phyloP scores from a whole-genome alignment of 164 flowering plant genomes.

The Malania oleifera region DNA sequence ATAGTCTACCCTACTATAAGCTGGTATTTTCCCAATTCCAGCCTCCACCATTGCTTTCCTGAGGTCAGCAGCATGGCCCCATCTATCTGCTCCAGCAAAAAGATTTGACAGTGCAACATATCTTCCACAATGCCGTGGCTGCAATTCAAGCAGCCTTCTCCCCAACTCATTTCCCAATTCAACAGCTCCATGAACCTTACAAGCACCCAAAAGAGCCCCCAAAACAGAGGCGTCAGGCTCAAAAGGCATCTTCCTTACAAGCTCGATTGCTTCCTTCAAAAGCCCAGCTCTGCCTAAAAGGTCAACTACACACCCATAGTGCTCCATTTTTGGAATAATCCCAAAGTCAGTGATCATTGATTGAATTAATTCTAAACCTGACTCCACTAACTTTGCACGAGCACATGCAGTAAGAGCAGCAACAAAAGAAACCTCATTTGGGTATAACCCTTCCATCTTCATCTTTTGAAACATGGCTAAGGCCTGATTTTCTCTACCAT shows the following conservation, averaged over 20 bases:
- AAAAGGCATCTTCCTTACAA: constrained; percentile 58
- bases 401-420: constrained; percentile 70
- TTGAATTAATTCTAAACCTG: constrained; percentile 43
- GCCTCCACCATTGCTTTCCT: constrained; percentile 52
- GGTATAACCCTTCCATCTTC: constrained; percentile 30
- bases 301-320: constrained; percentile 81
- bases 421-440: constrained; percentile 65
- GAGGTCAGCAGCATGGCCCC: constrained; percentile 49
- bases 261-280: constrained; percentile 44
- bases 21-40: constrained; percentile 52
- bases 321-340: constrained; percentile 62
- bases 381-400: constrained; percentile 45
- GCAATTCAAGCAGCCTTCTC: constrained; percentile 43
- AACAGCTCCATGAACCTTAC: constrained; percentile 60
- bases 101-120: constrained; percentile 58
- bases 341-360: constrained; percentile 40
- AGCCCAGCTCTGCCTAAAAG: constrained; percentile 75
- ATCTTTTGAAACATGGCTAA: constrained; percentile 52
- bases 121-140: constrained; percentile 59
- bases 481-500: constrained; percentile 53
- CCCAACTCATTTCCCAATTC: constrained; percentile 51
- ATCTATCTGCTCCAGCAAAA: constrained; percentile 52
- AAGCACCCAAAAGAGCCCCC: constrained; percentile 79
- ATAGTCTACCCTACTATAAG: constrained; percentile 32
- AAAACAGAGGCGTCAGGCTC: constrained; percentile 68